Conservation (phyloP, 2,329 filamentous ascomycete species). For the Diplocarpon rosae region DNA sequence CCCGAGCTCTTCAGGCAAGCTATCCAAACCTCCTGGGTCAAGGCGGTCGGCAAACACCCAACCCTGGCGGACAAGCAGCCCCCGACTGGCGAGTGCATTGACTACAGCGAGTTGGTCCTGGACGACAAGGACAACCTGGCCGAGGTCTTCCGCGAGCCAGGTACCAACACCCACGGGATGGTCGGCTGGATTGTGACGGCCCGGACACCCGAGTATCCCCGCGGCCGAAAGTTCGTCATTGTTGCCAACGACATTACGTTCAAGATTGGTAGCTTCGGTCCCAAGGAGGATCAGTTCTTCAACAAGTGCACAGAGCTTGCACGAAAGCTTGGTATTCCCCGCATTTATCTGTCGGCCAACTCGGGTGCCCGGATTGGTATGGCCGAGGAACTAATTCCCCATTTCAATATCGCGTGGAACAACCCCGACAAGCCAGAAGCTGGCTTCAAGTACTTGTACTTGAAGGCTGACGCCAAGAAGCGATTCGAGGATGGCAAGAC, state of each 20-base stretch:
- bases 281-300: slow-evolving; percentile 96
- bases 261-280: slow-evolving; percentile 96
- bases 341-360: slow-evolving; percentile 97
- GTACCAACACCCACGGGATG: slow-evolving; percentile 95
- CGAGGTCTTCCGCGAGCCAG: slow-evolving; percentile 89
- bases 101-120: slow-evolving; percentile 86
- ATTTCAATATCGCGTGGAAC: slow-evolving; percentile 97
- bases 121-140: slow-evolving; percentile 87
- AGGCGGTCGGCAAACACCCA: slow-evolving; percentile 62
- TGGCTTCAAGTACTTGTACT: slow-evolving; percentile 95
- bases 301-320: slow-evolving; percentile 97
- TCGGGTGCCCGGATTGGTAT: slow-evolving; percentile 95
- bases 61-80: slow-evolving; percentile 72
- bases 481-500: slow-evolving; percentile 70
- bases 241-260: slow-evolving; percentile 99
- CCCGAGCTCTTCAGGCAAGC: slow-evolving; percentile 97
- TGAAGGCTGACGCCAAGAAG: slow-evolving; percentile 76
- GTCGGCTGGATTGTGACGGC: slow-evolving; percentile 95
- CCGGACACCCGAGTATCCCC: slow-evolving; percentile 89
- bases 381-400: slow-evolving; percentile 90
- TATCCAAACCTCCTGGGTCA: slow-evolving; percentile 87
- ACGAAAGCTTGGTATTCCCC: slow-evolving; percentile 85
- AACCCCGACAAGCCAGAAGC: slow-evolving; percentile 67
- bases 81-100: slow-evolving; percentile 78
- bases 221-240: slow-evolving; percentile 84